A percentile compares a stretch with the other conserved stretches of the same genome.
Evolutionary conservation across 805 yeast genomes (phyloP).

Genomic region (Hanseniaspora guilliermondii): DNA sequence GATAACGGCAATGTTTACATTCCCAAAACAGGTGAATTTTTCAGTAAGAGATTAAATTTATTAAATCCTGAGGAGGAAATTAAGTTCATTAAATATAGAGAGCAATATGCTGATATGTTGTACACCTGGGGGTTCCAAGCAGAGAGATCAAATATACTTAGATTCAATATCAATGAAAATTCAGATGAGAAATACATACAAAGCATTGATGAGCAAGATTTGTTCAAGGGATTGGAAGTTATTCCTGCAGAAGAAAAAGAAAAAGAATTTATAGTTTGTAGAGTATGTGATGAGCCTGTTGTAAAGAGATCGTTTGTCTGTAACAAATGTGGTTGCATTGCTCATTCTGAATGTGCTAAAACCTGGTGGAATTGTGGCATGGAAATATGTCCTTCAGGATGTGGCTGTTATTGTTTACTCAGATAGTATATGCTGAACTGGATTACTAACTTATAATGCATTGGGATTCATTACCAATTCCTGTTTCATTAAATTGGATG

Average conservation of each 20-base stretch:
- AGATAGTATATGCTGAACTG: neutral
- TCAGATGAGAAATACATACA: conserved; percentile 28
- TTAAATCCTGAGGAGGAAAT: conserved; percentile 20
- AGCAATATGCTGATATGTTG: conserved; percentile 64
- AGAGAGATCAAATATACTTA: conserved; percentile 65
- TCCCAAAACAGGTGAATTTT: conserved; percentile 13
- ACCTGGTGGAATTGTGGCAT: conserved; percentile 54
- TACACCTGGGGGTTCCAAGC: conserved; percentile 75
- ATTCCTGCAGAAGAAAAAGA: conserved; percentile 16
- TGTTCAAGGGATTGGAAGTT: conserved; percentile 27
- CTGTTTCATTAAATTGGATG: neutral
- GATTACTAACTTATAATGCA: neutral
- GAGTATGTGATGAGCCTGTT: conserved; percentile 51
- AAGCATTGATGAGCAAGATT: conserved; percentile 23
- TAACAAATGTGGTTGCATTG: conserved; percentile 59
- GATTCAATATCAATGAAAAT: conserved; percentile 25
- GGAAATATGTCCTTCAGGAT: conserved; percentile 66
- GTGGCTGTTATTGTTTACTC: conserved; percentile 56
- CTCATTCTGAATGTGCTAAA: conserved; percentile 67
- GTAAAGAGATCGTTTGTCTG: conserved; percentile 55
- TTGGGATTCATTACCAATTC: neutral
- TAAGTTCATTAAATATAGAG: conserved; percentile 35
- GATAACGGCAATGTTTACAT: conserved; percentile 10
- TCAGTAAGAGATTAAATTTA: conserved; percentile 15
- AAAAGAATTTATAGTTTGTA: conserved; percentile 36